Percentiles rank a stretch among this genome's conserved stretches.
Evolutionary conservation across 495 filamentous ascomycete genomes (phyloP).

Genomic region (Clavariopsis aquatica): DNA sequence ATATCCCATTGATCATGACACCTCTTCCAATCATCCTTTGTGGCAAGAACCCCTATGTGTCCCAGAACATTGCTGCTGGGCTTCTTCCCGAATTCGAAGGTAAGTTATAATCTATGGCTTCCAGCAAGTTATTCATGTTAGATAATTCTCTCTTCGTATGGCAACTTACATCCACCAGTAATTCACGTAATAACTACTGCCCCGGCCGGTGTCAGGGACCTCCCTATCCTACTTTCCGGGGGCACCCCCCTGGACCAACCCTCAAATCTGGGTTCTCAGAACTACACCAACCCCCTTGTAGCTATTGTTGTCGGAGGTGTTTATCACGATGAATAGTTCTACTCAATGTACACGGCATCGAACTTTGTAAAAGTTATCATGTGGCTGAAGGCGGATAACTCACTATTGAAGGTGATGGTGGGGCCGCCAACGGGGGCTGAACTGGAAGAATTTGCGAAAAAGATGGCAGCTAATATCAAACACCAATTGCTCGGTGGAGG

Average conservation of each 20-base stretch:
- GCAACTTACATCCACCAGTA: too few species aligned
- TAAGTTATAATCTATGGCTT: neutral
- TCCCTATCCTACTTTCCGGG: conserved; percentile 9
- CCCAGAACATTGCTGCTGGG: neutral
- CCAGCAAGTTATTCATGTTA: too few species aligned
- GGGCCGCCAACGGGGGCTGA: neutral
- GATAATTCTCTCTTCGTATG: too few species aligned
- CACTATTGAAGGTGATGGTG: conserved; percentile 10
- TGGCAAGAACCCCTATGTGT: neutral
- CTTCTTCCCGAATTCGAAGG: neutral
- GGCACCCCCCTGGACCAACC: neutral
- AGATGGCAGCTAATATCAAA: conserved; percentile 3
- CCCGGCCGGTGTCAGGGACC: neutral
- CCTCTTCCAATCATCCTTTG: neutral
- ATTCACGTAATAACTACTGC: conserved; percentile 11
- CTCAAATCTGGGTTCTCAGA: conserved; percentile 38
- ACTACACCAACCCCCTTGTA: conserved; percentile 41
- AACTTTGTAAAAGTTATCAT: conserved; percentile 37
- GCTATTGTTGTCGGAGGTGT: conserved; percentile 43
- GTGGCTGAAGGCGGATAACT: conserved; percentile 45
- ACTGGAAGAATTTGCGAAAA: neutral
- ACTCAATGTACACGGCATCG: conserved; percentile 37
- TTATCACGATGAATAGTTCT: conserved; percentile 40
- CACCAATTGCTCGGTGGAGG: neutral
- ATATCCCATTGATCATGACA: too few species aligned